These are phyloP conservation scores for Trichoderma sp. DNA, from an alignment of 2,329 filamentous ascomycete genomes.

Conservation along the genomic window DNA sequence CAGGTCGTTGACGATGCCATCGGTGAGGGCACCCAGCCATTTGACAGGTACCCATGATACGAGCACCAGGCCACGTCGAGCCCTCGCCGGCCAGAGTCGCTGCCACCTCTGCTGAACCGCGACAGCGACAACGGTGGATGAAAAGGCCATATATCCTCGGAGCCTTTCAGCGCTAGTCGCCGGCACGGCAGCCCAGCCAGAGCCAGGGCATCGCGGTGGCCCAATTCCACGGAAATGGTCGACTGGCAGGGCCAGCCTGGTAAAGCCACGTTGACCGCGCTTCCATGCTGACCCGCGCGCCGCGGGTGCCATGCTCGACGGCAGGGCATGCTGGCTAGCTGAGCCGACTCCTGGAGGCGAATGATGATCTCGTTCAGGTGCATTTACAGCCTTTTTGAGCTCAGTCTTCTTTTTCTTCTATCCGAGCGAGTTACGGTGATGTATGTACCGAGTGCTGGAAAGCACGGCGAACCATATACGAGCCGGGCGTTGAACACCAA, in stretches of 20 bases:
- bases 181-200: slow-evolving; percentile 20
- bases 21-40: not conserved
- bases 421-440: not conserved
- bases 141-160: slow-evolving; percentile 5
- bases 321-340: not conserved
- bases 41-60: not conserved
- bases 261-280: slow-evolving; percentile 23
- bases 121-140: not conserved
- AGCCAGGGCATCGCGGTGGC: slow-evolving; percentile 12
- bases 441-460: not conserved
- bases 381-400: not conserved
- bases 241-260: slow-evolving; percentile 18
- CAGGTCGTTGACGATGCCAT: not conserved
- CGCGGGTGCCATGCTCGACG: not conserved
- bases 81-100: not conserved
- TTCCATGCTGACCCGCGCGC: slow-evolving; percentile 20
- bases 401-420: not conserved
- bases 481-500: too few relatives aligned
- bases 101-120: not conserved
- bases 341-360: not conserved
- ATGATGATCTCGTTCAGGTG: not conserved
- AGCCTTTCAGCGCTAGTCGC: slow-evolving; percentile 16
- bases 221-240: slow-evolving; percentile 25
- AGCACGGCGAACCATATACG: too few relatives aligned
- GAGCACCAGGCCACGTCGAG: not conserved